Evolutionary conservation across 176 grass and related monocot species (phyloP), one percentile per base, ranked within the genome.

Genomic region (Rhynchospora breviuscula): DNA sequence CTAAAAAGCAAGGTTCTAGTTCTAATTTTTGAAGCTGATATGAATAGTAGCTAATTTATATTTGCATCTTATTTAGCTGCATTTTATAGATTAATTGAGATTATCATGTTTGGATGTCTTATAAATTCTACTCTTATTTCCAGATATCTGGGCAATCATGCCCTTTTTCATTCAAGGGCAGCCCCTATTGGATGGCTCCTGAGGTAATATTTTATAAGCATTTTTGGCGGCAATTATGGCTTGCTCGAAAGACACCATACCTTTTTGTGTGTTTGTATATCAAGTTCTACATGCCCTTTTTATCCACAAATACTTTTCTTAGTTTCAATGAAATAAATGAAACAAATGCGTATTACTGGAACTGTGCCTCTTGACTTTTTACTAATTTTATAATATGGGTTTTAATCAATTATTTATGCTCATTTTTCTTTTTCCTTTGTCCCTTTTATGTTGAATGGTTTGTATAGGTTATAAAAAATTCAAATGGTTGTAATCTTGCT

Each of bases 161-260:
- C 56, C 91, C 91, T 22, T 91, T 99, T 78, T 99, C 96, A 79
- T 91, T 99, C 70, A 99, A 95, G 83, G 93, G 96, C 79, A 99
- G 96, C 76, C 96, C 96, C 25, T 95, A 95, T 60, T 95, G 91
- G 96, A 99, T 99, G 96, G 96, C 93, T 88, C 96, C 93, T 78
- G 96, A 99, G 91, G 96, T 99, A 91, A 84, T 83, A 57, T 78
- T 76, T 57, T 13, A 15, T 57, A 56, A 33, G 2, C 35, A 31
- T 57, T 10, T 57, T 78, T 78, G 51, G 25, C 31, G 51, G 1
- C 48, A 78, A 53, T 76, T 57, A 57, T 54, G 51, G 51, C 13
- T 33, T 54, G 18, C 13, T 31, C 23, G 5, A 17, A 33, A 33
- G 51, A 78, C 51, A 78, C 12, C 13, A 78, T 31, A 78, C 23